phyloP scores from a whole-genome alignment of 2,329 filamentous ascomycete species.

The Hymenotorrendiella dingleyae region DNA sequence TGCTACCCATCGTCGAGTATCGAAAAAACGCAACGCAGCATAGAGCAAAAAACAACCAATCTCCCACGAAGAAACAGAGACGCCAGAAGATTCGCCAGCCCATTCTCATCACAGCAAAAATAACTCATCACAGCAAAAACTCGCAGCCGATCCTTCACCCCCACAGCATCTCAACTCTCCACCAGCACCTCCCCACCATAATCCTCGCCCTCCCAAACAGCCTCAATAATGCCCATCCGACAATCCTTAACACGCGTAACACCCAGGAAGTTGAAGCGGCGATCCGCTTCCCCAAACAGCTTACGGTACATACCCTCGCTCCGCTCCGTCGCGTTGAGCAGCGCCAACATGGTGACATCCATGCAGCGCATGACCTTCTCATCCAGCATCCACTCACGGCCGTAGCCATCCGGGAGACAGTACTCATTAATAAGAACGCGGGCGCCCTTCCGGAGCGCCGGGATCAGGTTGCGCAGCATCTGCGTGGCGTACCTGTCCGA shows the following conservation, averaged over 20 bases:
- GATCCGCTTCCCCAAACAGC: slow-evolving; percentile 39
- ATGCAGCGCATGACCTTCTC: slow-evolving; percentile 42
- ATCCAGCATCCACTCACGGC: slow-evolving; percentile 36
- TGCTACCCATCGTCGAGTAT: too few relatives aligned
- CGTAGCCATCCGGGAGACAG: slow-evolving; percentile 36
- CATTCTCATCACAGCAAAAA: too few relatives aligned
- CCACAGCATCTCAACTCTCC: neutral
- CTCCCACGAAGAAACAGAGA: too few relatives aligned
- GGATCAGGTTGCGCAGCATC: slow-evolving; percentile 2
- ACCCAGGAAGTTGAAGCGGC: slow-evolving; percentile 40
- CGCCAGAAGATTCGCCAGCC: too few relatives aligned
- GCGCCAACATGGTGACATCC: slow-evolving; percentile 46
- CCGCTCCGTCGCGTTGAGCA: slow-evolving; percentile 48
- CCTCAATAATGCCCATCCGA: slow-evolving; percentile 44
- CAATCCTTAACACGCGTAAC: slow-evolving; percentile 37
- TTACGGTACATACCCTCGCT: slow-evolving; percentile 39
- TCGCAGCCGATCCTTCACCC: neutral
- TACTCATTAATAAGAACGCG: slow-evolving; percentile 36
- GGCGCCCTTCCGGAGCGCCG: slow-evolving; percentile 2
- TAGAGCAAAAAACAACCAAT: too few relatives aligned
- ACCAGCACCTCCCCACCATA: neutral
- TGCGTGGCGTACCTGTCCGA: slow-evolving; percentile 6
- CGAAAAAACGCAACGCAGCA: too few relatives aligned
- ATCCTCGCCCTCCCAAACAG: slow-evolving; percentile 37
- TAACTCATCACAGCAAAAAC: too few relatives aligned